Conservation (phyloP, 2,329 filamentous ascomycete genomes). For the Epichloe uncinata region DNA sequence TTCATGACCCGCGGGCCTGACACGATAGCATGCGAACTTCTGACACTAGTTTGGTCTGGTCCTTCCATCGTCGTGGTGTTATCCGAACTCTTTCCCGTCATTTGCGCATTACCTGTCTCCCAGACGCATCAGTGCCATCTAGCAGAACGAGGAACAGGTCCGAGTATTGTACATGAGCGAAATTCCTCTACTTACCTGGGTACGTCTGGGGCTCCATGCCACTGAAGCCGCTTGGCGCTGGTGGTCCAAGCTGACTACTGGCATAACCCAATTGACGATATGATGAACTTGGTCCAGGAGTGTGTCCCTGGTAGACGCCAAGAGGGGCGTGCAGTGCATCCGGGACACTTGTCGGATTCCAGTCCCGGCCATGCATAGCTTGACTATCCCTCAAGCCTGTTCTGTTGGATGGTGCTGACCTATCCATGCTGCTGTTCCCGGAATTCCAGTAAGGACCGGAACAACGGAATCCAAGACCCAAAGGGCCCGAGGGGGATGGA, state of each 20-base stretch:
- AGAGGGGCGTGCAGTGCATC: not conserved
- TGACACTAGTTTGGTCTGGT: conserved; percentile 29
- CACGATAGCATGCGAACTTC: conserved; percentile 36
- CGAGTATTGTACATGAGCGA: not conserved
- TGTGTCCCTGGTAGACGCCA: not conserved
- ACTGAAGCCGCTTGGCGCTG: conserved; percentile 22
- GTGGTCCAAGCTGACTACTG: conserved; percentile 19
- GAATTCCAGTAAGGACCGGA: conserved; percentile 3
- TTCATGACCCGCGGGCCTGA: conserved; percentile 33
- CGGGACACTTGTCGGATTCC: not conserved
- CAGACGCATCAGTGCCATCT: not conserved
- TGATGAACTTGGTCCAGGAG: conserved; percentile 28
- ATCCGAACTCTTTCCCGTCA: conserved; percentile 28
- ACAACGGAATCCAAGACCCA: conserved; percentile 18
- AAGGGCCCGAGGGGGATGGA: conserved; percentile 31
- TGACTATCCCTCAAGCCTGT: not conserved
- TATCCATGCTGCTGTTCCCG: not conserved
- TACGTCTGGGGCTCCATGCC: conserved; percentile 40
- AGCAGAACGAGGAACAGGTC: not conserved
- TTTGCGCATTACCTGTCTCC: not conserved
- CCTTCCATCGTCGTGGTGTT: conserved; percentile 26
- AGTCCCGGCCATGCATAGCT: not conserved
- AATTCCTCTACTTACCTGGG: conserved; percentile 28
- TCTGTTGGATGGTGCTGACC: not conserved
- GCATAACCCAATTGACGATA: conserved; percentile 18